Base-by-base conservation (phyloP, 2,329 filamentous ascomycete genomes). In the Ambrosiella beaveri region DNA sequence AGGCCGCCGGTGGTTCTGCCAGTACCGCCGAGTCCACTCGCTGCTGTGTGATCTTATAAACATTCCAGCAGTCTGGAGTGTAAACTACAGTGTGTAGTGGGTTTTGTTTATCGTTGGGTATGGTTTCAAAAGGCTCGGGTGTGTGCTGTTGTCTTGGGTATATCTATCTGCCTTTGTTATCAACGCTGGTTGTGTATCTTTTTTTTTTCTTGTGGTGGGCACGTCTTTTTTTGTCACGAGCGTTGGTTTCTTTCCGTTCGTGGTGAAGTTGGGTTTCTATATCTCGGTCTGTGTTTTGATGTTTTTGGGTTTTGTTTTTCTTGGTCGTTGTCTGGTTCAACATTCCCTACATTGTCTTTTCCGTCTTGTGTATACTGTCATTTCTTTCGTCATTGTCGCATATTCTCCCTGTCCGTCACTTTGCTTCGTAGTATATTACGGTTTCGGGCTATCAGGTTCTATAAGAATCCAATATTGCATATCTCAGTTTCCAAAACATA, bases 21-120 rank as follows among this genome's bases (percentile, higher is more conserved):
- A 68, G 65, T 60, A 67, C 71, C 27, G 69, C 73, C 54, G 68
- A 74, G 37, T 67, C 71, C 52, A 65, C 68, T 37, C 70, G 71
- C 49, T 79, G 76, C 67, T 79, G 76, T 62, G 71, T 78, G 54
- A 75, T 79, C 62, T 70, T 77, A 72, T 77, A 68, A 71, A 27
- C 53, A n/a, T 13, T 12, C 45, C 39, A 17, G 44, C 5, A 47
- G 4, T 41, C 40, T 13, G n/a, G 2, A 47, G 44, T 15, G 11
- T 2, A n/a, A 17, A 2, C 44, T 47, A 15, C 19, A n/a, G 15
- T 19, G 2, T 17, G 27, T 27, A 4, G 27, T 27, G 27, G 27
- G 27, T 27, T 27, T 27, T 27, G 27, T 27, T 27, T 27, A 27
- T 27, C 27, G 27, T 27, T 27, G 27, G 27, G 3, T 27, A 27